Percentiles rank a stretch among this genome's conserved stretches.
Conservation (phyloP, 2,329 filamentous ascomycete species). For the Trichoderma gracile region DNA sequence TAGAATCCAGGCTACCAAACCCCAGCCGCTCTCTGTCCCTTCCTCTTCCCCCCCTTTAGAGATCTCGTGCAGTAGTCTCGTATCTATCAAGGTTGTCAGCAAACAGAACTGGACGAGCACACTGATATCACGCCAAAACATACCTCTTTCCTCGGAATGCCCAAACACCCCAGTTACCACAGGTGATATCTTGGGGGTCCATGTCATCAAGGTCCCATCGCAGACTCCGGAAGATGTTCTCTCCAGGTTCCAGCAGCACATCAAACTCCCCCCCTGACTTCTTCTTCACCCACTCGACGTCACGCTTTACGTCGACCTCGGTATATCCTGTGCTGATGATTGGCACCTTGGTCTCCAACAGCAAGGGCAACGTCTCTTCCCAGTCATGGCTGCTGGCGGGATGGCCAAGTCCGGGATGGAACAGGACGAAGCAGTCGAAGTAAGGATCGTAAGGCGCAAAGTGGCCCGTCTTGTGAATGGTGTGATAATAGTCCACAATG, state of each 20-base stretch:
- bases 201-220: constrained; percentile 96
- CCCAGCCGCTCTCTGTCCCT: not conserved
- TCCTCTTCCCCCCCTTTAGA: constrained; percentile 26
- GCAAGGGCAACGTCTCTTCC: constrained; percentile 82
- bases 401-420: constrained; percentile 95
- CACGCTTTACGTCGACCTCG: constrained; percentile 88
- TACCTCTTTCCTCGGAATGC: constrained; percentile 96
- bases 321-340: constrained; percentile 96
- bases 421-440: constrained; percentile 95
- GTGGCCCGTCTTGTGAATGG: constrained; percentile 83
- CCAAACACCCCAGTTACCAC: constrained; percentile 97
- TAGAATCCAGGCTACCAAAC: not conserved
- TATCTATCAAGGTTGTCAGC: constrained; percentile 51
- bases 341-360: constrained; percentile 93
- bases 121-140: constrained; percentile 32
- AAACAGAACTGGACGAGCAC: not conserved
- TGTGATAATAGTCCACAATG: constrained; percentile 98
- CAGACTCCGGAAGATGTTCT: constrained; percentile 91
- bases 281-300: constrained; percentile 85
- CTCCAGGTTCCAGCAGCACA: constrained; percentile 83
- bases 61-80: constrained; percentile 61
- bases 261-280: constrained; percentile 90
- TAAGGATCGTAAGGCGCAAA: constrained; percentile 97
- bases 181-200: constrained; percentile 90
- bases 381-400: constrained; percentile 92